Percentiles rank a stretch among this genome's conserved stretches.
Evolutionary conservation across 2,329 filamentous ascomycete genomes (phyloP).

Genomic region (Neopestalotiopsis clavispora): DNA sequence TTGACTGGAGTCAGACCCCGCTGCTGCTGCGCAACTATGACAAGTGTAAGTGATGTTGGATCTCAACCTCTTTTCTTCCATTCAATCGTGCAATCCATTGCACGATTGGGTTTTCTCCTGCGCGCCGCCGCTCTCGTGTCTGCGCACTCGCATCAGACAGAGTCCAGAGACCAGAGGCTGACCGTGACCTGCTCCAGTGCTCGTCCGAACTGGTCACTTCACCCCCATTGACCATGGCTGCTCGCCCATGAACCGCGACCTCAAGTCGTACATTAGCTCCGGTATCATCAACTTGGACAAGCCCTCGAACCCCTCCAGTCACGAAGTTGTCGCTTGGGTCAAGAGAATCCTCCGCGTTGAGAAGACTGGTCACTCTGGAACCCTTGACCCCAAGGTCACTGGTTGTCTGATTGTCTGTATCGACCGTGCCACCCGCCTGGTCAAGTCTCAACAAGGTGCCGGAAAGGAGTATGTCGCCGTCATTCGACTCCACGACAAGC

Average conservation of each 20-base stretch:
- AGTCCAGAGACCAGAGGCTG: slow-evolving; percentile 9
- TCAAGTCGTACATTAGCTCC: slow-evolving; percentile 96
- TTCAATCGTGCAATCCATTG: neutral
- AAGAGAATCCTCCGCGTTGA: slow-evolving; percentile 95
- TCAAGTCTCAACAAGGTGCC: slow-evolving; percentile 98
- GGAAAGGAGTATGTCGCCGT: slow-evolving; percentile 99
- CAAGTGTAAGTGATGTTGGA: slow-evolving; percentile 67
- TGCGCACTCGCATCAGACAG: slow-evolving; percentile 3
- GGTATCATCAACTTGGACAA: slow-evolving; percentile 99
- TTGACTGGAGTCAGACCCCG: slow-evolving; percentile 91
- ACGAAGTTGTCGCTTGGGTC: slow-evolving; percentile 99
- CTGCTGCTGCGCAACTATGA: slow-evolving; percentile 96
- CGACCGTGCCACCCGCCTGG: slow-evolving; percentile 93
- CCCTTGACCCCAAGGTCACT: slow-evolving; percentile 97
- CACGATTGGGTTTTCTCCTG: slow-evolving; percentile 10
- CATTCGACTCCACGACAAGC: slow-evolving; percentile 91
- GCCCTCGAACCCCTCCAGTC: slow-evolving; percentile 94
- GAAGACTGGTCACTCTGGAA: slow-evolving; percentile 98
- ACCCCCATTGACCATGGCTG: slow-evolving; percentile 95
- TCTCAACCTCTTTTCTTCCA: neutral
- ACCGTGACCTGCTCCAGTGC: slow-evolving; percentile 58
- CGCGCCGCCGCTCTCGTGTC: neutral
- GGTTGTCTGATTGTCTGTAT: slow-evolving; percentile 84
- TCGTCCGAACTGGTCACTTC: slow-evolving; percentile 93
- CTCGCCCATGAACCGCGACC: slow-evolving; percentile 87